Base-by-base conservation (phyloP, 768 basidiomycete genomes). In the Tephrocybe sp. region DNA sequence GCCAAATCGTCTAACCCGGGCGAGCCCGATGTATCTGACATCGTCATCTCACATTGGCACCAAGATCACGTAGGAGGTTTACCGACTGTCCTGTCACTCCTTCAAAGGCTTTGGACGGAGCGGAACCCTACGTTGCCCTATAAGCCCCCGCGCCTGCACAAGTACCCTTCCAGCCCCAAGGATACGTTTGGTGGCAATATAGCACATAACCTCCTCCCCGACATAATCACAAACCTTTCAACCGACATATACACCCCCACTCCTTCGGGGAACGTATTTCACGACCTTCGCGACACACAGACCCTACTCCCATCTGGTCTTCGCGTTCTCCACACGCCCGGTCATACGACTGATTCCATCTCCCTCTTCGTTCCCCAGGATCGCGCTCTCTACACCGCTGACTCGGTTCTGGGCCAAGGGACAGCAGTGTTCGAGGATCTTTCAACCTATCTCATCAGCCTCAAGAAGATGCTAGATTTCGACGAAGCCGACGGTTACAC, bases 1-100 rank as follows among this genome's bases (percentile, higher is more conserved):
- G 59, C 66, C 22, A 58, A 58, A 47, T 59, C 69, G 9, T 51
- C 60, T 31, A 65, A 78, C 44, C 62, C 71, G 5, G 47, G 58
- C 19, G 69, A 74, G 37, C 81, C 82, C 7, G 78, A 84, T 41
- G 69, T 98, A 41, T 91, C 90, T 9, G 93, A 98, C 62, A 90
- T 98, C 67, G 74, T 98, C 60, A 74, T 98, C 47, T 92, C 93
- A 0, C 96, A 98, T 66, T 86, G 86, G 77, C 96, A 98, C 63
- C 70, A 72, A 25, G 96, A 98, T 68, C 96, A 98, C 56, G 74
- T 86, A 54, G 79, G 80, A 6, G 96, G 94, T 4, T 71, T 97
- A 2, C 79, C 79, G 0, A 69, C 78, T 24, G 86, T 97, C 0
- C 76, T 98, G 1, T 54, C 61, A 5, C 79, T 92, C 34, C 76